Evolutionary conservation across 202 grass and related monocot genomes (phyloP).

Genomic region (Carex arenaria): DNA sequence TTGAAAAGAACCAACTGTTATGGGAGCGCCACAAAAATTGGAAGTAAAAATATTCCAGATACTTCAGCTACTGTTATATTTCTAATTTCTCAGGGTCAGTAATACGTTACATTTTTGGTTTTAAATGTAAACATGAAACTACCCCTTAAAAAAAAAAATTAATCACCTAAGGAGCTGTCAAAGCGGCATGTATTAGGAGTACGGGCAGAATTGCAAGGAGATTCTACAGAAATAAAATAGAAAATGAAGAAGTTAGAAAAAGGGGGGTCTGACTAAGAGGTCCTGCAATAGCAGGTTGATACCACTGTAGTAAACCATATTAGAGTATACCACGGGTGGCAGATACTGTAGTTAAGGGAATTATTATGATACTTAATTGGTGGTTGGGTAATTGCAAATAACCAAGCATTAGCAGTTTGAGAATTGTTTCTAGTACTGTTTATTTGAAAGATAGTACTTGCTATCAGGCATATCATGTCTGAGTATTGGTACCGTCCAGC

Average conservation of each 20-base stretch:
- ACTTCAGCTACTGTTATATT: background rate
- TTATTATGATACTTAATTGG: background rate
- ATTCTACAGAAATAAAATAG: conserved; percentile 37
- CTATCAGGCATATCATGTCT: background rate
- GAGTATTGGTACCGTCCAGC: background rate
- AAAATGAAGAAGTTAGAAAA: background rate
- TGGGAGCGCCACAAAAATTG: background rate
- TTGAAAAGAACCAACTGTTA: background rate
- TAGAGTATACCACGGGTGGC: background rate
- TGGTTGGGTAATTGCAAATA: background rate
- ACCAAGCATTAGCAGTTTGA: background rate
- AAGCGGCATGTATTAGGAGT: conserved; percentile 61
- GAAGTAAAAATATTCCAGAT: background rate
- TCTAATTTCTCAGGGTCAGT: background rate
- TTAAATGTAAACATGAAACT: background rate
- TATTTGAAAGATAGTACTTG: background rate
- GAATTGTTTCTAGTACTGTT: background rate
- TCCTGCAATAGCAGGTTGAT: background rate
- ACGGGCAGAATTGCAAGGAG: conserved; percentile 48
- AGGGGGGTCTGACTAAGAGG: background rate
- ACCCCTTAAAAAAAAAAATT: background rate
- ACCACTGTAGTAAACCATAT: background rate
- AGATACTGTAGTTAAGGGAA: background rate
- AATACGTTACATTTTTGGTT: background rate
- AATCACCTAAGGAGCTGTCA: conserved; percentile 79